Evolutionary conservation across 257 asterid species (phyloP), one percentile per base, ranked within the genome.

Genomic region (Plectranthus barbatus): DNA sequence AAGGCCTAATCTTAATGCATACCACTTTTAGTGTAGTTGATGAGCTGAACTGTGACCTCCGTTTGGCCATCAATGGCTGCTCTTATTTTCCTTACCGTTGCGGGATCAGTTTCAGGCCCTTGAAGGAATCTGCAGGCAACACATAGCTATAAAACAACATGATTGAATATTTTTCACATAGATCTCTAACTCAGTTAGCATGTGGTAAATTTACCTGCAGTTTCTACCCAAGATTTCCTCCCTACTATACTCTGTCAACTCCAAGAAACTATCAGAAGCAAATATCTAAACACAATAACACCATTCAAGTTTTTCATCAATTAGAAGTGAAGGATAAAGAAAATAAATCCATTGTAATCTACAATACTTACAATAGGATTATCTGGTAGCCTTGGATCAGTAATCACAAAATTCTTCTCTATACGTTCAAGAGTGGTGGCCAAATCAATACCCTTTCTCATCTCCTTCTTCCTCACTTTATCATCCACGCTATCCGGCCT

Each of bases 261-360:
- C 97, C 94, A 93, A 82, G 86, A 93, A 93, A 75, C 99, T 93
- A 80, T 93, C 99, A 31, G 99, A 93, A 33, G 99, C 99, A 68
- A 93, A 93, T 40, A 93, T 93, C 97, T 93, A 62, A 34, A 23
- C 50, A 60, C 50, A 60, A 67, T 4, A 7, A 26, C 5, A 44
- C 39, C 7, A 24, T 60, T 10, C 11, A 29, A 71, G 60, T 60
- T 33, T 14, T 55, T 46, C 49, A 80, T 66, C 49, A 31, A 7
- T 7, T 9, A 37, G 7, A 9, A 26, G 31, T 2, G 31, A 21
- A 42, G 0, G 39, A 71, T 14, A 15, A 9, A 61, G 31, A 5
- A 26, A 26, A 26, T 26, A 72, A 23, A 13, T 21, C 8, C 19
- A 40, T 21, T 40, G 44, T 4, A n/a, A 15, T 14, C 7, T 24